These are phyloP conservation scores for Trichoderma atrobrunneum DNA, from an alignment of 2,329 filamentous ascomycete species.

Conservation along the genomic window DNA sequence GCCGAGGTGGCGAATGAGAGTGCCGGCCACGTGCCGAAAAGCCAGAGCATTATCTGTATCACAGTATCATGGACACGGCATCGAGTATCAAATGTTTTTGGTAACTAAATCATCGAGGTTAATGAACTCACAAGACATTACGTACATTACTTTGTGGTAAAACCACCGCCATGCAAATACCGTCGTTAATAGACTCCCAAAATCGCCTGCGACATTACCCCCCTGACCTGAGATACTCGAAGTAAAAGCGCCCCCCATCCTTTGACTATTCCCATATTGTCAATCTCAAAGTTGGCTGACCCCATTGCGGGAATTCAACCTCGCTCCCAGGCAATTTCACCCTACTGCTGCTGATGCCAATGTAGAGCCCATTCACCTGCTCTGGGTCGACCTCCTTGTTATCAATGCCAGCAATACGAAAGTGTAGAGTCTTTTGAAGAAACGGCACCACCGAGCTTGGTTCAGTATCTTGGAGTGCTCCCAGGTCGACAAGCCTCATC, in stretches of 20 bases:
- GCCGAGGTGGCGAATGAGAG: not conserved
- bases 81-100: not conserved
- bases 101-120: not conserved
- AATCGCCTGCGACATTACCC: not conserved
- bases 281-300: slow-evolving; percentile 24
- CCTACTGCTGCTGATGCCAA: slow-evolving; percentile 32
- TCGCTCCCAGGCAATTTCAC: slow-evolving; percentile 29
- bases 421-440: slow-evolving; percentile 39
- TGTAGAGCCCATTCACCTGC: slow-evolving; percentile 30
- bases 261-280: slow-evolving; percentile 25
- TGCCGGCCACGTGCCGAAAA: not conserved
- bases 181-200: not conserved
- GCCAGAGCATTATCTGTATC: not conserved
- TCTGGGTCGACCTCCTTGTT: slow-evolving; percentile 27
- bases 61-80: not conserved
- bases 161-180: not conserved
- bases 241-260: not conserved
- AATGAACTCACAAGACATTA: slow-evolving; percentile 6
- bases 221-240: not conserved
- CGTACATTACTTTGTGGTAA: not conserved
- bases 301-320: slow-evolving; percentile 31
- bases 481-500: slow-evolving; percentile 40
- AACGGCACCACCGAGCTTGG: slow-evolving; percentile 39
- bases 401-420: slow-evolving; percentile 31
- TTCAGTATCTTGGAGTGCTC: slow-evolving; percentile 38